Base-by-base conservation (phyloP, 1,139 yeast species). In the Schizosaccharomyces versatilis region DNA sequence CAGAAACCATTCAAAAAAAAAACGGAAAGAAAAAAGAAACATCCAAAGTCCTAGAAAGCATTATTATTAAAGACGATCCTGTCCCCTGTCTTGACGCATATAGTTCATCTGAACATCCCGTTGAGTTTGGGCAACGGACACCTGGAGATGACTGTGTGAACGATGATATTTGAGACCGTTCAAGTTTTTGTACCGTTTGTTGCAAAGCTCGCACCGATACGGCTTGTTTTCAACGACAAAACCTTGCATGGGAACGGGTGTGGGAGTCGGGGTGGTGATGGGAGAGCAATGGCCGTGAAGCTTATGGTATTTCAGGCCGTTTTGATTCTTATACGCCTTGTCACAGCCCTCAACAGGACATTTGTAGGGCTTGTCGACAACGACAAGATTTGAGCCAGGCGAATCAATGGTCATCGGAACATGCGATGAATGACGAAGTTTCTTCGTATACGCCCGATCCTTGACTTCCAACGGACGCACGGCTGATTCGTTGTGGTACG, bases 261-360 rank as follows among this genome's bases (percentile, higher is more conserved):
- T n/a, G 5, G 54, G 54, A 38, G 58, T 55, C 1, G 57, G 51
- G 15, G 54, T 41, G 14, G 52, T 49, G 9, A 44, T 36, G 42
- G 51, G 38, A 44, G 44, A 32, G 42, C 59, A 57, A 32, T 56
- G 98, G 53, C 99, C 99, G 67, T 90, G 99, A 61, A 84, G 72
- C 61, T 95, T 76, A 69, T 90, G 99, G 69, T 90, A 90, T 67
- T 90, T 90, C 65, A 90, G 74, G 12, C 99, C 99, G 66, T 90
- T 90, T 69, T 90, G 98, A 68, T 90, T 90, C 72, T 90, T 90
- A 69, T 90, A 90, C 41, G 93, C 88, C 72, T 90, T 90, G 63
- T 88, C 97, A 69, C 99, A 90, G 6, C 98, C 98, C 64, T 86
- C 84, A 47, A 90, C 98, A 0, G 97, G 98, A 70, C 99, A 90